Conservation (phyloP, 345 rosid genomes). For the Lepidium sativum region DNA sequence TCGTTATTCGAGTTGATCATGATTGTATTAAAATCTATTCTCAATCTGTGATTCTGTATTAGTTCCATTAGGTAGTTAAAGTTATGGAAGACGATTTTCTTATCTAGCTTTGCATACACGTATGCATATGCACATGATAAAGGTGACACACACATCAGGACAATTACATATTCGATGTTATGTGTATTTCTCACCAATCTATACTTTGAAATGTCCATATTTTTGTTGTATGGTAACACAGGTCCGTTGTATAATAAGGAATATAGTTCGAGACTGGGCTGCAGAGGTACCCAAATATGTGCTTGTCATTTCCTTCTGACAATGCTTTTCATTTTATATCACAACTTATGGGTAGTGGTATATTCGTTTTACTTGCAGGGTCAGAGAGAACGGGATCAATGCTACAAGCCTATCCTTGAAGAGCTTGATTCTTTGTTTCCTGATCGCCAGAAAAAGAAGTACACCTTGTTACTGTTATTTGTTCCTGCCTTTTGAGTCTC, state of each 20-base stretch:
- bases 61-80: not conserved
- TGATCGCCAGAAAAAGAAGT: slow-evolving; percentile 62
- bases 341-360: not conserved
- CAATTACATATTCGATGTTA: not conserved
- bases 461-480: not conserved
- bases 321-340: not conserved
- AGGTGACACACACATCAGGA: not conserved
- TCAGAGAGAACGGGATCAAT: slow-evolving; percentile 74
- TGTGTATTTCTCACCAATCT: not conserved
- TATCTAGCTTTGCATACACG: not conserved
- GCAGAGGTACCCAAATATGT: slow-evolving; percentile 55
- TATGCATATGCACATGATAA: not conserved
- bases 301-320: not conserved
- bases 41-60: not conserved
- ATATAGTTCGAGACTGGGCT: slow-evolving; percentile 98
- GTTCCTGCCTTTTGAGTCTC: not conserved
- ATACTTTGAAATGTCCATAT: not conserved
- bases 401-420: slow-evolving; percentile 87
- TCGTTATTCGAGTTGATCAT: not conserved
- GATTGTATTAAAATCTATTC: not conserved
- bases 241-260: slow-evolving; percentile 96
- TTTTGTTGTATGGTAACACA: slow-evolving; percentile 31
- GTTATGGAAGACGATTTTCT: not conserved
- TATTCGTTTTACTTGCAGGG: slow-evolving; percentile 41
- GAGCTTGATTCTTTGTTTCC: slow-evolving; percentile 84